These are phyloP conservation scores for Septoria petroselini DNA, from an alignment of 2,329 filamentous ascomycete genomes.

Conservation along the genomic window DNA sequence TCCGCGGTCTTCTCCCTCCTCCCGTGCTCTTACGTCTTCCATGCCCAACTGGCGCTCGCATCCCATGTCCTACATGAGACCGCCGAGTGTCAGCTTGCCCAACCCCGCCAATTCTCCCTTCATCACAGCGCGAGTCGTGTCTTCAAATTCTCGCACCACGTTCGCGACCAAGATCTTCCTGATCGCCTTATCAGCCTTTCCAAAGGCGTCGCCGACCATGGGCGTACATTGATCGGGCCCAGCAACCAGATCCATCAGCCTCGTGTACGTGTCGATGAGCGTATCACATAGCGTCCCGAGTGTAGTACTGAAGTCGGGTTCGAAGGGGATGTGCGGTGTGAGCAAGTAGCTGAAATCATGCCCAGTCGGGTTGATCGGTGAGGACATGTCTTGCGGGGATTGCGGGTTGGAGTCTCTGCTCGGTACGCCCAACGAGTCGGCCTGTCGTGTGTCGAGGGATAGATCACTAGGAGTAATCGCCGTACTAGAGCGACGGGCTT, in stretches of 20 bases:
- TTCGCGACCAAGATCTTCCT: conserved; percentile 85
- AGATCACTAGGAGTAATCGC: conserved; percentile 48
- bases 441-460: conserved; percentile 20
- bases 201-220: conserved; percentile 74
- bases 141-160: conserved; percentile 89
- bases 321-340: conserved; percentile 89
- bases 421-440: conserved; percentile 27
- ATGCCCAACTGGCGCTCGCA: conserved; percentile 8
- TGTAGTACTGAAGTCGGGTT: conserved; percentile 95
- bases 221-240: conserved; percentile 67
- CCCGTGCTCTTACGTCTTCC: background rate
- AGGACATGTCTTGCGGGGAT: conserved; percentile 28
- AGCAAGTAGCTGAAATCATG: conserved; percentile 85
- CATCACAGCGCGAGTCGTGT: conserved; percentile 70
- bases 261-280: conserved; percentile 85
- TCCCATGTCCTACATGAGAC: conserved; percentile 60
- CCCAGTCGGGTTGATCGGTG: conserved; percentile 59
- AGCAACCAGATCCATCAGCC: conserved; percentile 71
- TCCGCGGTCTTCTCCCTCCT: conserved; percentile 7
- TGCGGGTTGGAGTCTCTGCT: conserved; percentile 16
- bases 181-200: conserved; percentile 81
- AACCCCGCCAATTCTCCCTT: conserved; percentile 81
- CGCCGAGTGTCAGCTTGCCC: conserved; percentile 83
- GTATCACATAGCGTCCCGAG: conserved; percentile 95
- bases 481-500: conserved; percentile 52